These are phyloP conservation scores for Rhododendron kiyosumense DNA, from an alignment of 148 eudicot genomes.

Conservation along the genomic window DNA sequence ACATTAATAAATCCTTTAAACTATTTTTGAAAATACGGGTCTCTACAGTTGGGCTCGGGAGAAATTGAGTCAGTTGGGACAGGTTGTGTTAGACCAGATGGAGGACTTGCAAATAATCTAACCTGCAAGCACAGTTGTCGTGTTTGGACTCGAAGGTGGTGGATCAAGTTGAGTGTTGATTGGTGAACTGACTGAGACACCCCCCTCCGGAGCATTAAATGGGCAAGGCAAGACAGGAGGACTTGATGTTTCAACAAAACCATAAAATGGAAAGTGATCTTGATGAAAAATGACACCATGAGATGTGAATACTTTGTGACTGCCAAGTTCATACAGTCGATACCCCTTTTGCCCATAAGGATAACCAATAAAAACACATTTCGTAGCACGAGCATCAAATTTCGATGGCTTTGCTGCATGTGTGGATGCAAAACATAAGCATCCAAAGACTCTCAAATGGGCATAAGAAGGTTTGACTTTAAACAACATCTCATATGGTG, in stretches of 20 bases:
- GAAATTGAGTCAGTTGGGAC: background rate
- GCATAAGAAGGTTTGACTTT: background rate
- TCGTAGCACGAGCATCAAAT: no score
- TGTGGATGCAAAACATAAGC: background rate
- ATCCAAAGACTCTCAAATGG: background rate
- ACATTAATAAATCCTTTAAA: no score
- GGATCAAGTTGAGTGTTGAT: background rate
- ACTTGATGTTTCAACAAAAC: background rate
- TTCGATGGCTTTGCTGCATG: background rate
- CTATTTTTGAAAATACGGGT: no score
- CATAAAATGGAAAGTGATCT: background rate
- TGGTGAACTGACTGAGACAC: background rate
- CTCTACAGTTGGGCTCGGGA: background rate
- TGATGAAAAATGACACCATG: background rate
- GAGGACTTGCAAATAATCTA: no score
- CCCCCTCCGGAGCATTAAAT: background rate
- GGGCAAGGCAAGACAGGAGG: background rate
- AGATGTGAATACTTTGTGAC: background rate
- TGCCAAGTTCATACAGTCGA: background rate
- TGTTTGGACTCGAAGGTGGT: background rate
- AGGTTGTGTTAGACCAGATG: no score
- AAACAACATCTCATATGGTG: background rate
- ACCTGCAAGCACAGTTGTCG: no score
- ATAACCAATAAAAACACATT: background rate
- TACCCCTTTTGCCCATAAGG: background rate